Evolutionary conservation across 225 moss, liverwort and hornwort species (phyloP).

Genomic region (Climacium dendroides): DNA sequence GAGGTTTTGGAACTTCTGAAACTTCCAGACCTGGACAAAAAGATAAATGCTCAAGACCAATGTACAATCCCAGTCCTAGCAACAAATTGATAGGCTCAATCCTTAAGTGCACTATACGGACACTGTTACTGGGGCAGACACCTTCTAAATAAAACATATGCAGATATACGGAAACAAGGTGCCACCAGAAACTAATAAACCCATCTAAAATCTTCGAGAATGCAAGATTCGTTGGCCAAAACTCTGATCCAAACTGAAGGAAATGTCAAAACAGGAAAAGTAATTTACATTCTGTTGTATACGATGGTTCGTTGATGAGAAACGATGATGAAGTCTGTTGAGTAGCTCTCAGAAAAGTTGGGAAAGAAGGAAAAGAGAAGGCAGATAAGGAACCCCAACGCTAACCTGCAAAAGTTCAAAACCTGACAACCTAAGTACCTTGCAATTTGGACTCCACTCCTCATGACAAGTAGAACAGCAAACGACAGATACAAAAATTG

Average conservation of each 20-base stretch:
- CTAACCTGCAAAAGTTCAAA: conserved; percentile 43
- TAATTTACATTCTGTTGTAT: conserved; percentile 1
- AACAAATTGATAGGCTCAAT: not conserved
- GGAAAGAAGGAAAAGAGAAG: conserved; percentile 14
- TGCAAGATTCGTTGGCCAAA: not conserved
- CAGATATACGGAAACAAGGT: not conserved
- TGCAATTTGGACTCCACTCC: not conserved
- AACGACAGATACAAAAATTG: not conserved
- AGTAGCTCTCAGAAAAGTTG: conserved; percentile 25
- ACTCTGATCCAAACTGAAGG: not conserved
- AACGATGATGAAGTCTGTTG: conserved; percentile 16
- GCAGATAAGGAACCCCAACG: conserved; percentile 21
- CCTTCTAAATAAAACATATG: not conserved
- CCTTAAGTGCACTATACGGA: not conserved
- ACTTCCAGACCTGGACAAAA: not conserved
- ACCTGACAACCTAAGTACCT: conserved; percentile 17
- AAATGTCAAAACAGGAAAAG: not conserved
- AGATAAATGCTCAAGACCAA: not conserved
- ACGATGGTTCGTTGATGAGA: conserved; percentile 1
- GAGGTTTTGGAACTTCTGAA: not conserved
- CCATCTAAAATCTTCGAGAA: not conserved
- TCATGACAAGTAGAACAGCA: not conserved
- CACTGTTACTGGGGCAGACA: not conserved
- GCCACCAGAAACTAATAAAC: not conserved
- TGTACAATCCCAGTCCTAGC: not conserved